phyloP scores from a whole-genome alignment of 192 early-diverging fungal species.

The Coemansia sp. region DNA sequence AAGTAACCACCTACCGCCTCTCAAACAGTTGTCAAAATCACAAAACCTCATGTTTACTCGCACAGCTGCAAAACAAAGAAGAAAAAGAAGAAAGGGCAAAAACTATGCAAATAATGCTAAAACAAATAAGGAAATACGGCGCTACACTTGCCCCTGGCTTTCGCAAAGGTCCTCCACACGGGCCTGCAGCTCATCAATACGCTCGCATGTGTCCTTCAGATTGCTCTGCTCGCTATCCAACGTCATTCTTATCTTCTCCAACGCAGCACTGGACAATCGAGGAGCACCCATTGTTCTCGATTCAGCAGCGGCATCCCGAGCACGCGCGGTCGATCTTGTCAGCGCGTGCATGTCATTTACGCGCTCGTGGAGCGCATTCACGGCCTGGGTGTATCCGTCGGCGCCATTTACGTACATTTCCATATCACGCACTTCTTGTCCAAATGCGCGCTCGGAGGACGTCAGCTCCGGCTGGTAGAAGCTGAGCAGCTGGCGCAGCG shows the following conservation, averaged over 20 bases:
- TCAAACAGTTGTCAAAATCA: background rate
- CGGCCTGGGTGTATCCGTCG: constrained; percentile 20
- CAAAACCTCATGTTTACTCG: background rate
- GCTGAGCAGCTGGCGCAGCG: constrained; percentile 64
- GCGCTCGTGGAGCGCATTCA: constrained; percentile 31
- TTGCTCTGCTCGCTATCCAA: constrained; percentile 27
- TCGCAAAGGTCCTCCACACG: constrained; percentile 21
- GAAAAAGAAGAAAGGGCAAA: background rate
- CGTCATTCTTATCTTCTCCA: constrained; percentile 20
- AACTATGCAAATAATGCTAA: background rate
- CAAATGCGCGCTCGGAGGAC: constrained; percentile 53
- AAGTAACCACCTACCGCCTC: too few species aligned
- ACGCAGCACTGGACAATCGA: constrained; percentile 13
- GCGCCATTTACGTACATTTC: constrained; percentile 24
- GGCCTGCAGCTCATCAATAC: constrained; percentile 31
- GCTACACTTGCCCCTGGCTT: background rate
- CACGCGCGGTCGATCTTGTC: constrained; percentile 13
- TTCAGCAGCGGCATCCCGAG: constrained; percentile 13
- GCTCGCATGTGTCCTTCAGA: constrained; percentile 29
- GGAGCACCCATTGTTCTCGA: constrained; percentile 1
- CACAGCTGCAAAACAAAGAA: background rate
- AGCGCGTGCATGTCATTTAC: constrained; percentile 26
- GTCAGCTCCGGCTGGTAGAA: constrained; percentile 63
- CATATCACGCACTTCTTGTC: constrained; percentile 33
- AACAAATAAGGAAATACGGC: background rate